Conservation (phyloP, 306 rosid species). For the Acacia acuminata region DNA sequence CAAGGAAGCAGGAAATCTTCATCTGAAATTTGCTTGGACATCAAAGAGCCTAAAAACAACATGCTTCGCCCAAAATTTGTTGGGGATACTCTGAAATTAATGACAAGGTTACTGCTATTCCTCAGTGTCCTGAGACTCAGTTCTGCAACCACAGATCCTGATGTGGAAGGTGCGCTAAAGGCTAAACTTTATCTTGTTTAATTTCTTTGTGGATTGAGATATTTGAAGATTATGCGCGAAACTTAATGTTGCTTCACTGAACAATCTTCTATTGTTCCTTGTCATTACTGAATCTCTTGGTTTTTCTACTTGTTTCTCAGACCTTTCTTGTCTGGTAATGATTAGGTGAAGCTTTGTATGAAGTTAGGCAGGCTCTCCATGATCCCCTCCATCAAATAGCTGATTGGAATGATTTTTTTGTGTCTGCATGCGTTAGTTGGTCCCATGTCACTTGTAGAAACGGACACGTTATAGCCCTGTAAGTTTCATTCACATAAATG, state of each 20-base stretch:
- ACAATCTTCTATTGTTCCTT: conserved; percentile 9
- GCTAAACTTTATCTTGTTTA: background rate
- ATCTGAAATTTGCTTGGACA: conserved; percentile 35
- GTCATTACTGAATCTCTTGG: background rate
- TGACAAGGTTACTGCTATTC: conserved; percentile 55
- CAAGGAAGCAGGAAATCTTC: background rate
- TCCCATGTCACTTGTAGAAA: conserved; percentile 72
- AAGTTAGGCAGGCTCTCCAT: conserved; percentile 56
- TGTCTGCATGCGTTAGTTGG: conserved; percentile 92
- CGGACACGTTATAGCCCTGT: conserved; percentile 78
- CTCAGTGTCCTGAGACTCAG: conserved; percentile 45
- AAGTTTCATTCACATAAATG: conserved; percentile 45
- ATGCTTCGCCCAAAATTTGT: conserved; percentile 46
- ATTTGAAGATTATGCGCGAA: background rate
- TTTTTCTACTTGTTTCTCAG: background rate
- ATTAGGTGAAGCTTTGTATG: conserved; percentile 77
- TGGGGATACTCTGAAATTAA: conserved; percentile 49
- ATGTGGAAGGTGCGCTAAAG: conserved; percentile 68
- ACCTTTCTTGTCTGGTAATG: conserved; percentile 11
- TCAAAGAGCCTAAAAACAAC: conserved; percentile 38
- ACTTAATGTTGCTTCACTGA: background rate
- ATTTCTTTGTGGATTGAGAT: background rate
- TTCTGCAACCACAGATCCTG: conserved; percentile 59
- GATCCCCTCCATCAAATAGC: conserved; percentile 59
- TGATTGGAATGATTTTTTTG: conserved; percentile 71